These are phyloP conservation scores for Populus deltoides DNA, from an alignment of 345 rosid genomes.

Conservation along the genomic window DNA sequence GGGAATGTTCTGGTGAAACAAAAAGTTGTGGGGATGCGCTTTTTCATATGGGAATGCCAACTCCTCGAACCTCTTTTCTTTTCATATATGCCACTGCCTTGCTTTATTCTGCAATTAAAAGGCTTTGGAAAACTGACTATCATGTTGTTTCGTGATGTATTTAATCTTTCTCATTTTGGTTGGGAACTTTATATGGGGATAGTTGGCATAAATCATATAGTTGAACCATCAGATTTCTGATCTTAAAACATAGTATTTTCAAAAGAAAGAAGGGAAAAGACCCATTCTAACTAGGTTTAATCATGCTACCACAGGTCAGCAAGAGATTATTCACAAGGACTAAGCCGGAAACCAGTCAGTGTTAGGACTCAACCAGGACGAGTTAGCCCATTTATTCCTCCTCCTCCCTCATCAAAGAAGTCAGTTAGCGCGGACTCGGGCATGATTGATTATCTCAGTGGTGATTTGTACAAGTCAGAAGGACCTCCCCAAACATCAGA, in stretches of 20 bases:
- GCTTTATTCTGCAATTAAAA: neutral
- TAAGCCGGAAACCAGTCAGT: slow-evolving; percentile 37
- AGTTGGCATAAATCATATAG: neutral
- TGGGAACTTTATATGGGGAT: neutral
- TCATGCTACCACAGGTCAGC: slow-evolving; percentile 51
- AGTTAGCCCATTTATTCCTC: slow-evolving; percentile 63
- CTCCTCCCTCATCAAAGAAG: slow-evolving; percentile 78
- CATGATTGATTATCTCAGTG: slow-evolving; percentile 79
- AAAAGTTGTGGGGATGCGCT: neutral
- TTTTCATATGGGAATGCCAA: neutral
- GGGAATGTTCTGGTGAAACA: neutral
- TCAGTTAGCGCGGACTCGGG: slow-evolving; percentile 51
- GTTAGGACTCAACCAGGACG: slow-evolving; percentile 32
- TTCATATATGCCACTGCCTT: neutral
- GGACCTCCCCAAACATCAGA: slow-evolving; percentile 35
- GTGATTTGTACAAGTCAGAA: slow-evolving; percentile 67
- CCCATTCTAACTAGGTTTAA: slow-evolving; percentile 9
- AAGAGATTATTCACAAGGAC: slow-evolving; percentile 51
- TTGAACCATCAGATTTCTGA: neutral
- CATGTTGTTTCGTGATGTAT: neutral
- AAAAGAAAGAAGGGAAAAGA: neutral
- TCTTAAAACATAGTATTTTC: neutral
- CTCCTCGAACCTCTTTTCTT: neutral
- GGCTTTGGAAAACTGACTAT: neutral
- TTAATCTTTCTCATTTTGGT: neutral